Conservation (phyloP, 2,329 filamentous ascomycete genomes). For the Botrytis porri region DNA sequence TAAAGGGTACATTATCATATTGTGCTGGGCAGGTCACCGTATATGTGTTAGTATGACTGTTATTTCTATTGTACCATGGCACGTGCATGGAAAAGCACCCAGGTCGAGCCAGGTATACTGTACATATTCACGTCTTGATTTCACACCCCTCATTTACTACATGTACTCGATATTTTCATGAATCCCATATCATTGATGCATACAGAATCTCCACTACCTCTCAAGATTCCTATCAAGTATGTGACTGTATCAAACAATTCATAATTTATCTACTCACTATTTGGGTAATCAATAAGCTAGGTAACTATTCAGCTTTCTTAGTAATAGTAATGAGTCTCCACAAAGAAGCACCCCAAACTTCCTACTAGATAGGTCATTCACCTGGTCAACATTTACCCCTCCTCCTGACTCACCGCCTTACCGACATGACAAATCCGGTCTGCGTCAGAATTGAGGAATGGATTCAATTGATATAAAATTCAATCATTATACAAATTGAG, state of each 20-base stretch:
- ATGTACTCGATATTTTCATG: not conserved
- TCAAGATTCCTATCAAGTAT: not conserved
- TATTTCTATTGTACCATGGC: not conserved
- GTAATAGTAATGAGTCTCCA: not conserved
- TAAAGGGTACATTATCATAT: not conserved
- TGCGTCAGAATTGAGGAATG: not conserved
- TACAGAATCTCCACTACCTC: not conserved
- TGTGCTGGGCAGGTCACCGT: not conserved
- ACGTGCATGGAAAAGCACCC: no score
- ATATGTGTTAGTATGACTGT: not conserved
- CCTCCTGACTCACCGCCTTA: conserved; percentile 3
- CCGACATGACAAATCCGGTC: conserved; percentile 2
- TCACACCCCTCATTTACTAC: not conserved
- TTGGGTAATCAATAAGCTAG: not conserved
- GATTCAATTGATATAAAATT: not conserved
- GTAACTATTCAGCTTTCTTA: no score
- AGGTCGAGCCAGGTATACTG: no score
- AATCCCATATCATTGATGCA: not conserved
- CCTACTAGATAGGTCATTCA: not conserved
- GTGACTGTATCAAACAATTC: not conserved
- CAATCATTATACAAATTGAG: not conserved
- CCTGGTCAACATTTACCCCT: not conserved
- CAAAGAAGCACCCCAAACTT: not conserved
- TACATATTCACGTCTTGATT: no score
- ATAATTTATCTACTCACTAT: not conserved